Evolutionary conservation across 2,329 filamentous ascomycete species (phyloP).

Genomic region (Ophiosphaerella korrae): DNA sequence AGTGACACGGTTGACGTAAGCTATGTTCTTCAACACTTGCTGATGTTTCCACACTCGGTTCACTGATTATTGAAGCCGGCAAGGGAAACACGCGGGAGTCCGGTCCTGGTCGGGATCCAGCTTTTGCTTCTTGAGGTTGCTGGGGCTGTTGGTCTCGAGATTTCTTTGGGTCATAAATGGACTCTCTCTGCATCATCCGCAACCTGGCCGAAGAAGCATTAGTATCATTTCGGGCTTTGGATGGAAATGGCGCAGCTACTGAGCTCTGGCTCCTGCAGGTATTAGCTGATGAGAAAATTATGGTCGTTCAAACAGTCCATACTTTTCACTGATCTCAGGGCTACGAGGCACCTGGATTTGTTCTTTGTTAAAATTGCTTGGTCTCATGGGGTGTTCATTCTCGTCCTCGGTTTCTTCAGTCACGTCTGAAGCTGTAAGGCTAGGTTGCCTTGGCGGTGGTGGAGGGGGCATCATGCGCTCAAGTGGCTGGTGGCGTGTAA

Average conservation of each 20-base stretch:
- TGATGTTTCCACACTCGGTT: neutral
- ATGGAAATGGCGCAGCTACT: conserved; percentile 3
- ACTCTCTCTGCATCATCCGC: conserved; percentile 24
- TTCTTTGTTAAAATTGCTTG: neutral
- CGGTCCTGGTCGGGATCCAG: neutral
- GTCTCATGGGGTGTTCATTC: neutral
- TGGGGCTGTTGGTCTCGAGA: conserved; percentile 1
- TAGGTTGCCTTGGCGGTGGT: neutral
- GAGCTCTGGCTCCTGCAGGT: neutral
- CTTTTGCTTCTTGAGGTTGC: neutral
- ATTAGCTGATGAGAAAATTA: conserved; percentile 3
- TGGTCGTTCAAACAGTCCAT: neutral
- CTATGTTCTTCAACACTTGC: neutral
- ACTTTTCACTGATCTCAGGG: conserved; percentile 3
- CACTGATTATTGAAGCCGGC: conserved; percentile 1
- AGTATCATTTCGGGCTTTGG: conserved; percentile 4
- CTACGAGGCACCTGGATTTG: conserved; percentile 9
- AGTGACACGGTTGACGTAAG: neutral
- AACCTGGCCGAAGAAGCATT: conserved; percentile 14
- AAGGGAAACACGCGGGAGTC: neutral
- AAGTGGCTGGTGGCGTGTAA: too few relatives aligned
- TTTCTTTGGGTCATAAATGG: conserved; percentile 22
- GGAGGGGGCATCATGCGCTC: neutral
- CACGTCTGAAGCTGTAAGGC: conserved; percentile 1
- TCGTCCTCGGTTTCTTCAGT: conserved; percentile 12